phyloP scores from a whole-genome alignment of 345 rosid species.

The Eucalyptus sp. region DNA sequence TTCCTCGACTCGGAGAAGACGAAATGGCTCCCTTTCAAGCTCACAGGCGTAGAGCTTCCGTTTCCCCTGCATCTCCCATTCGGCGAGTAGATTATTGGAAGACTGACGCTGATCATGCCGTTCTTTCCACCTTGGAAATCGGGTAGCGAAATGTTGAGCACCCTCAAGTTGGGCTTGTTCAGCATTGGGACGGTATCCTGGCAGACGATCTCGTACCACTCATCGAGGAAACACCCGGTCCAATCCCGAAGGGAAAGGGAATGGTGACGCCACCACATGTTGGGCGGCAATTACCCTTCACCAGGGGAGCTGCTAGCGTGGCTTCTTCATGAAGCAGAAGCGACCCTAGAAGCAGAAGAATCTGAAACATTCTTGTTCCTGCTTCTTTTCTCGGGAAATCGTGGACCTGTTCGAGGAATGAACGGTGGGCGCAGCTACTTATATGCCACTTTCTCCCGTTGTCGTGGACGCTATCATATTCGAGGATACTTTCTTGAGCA shows the following conservation, averaged over 20 bases:
- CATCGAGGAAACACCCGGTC: not conserved
- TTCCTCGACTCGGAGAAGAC: not conserved
- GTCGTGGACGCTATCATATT: not conserved
- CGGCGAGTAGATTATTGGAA: not conserved
- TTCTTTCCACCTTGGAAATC: not conserved
- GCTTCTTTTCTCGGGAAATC: not conserved
- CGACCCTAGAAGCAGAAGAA: constrained; percentile 34
- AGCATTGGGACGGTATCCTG: not conserved
- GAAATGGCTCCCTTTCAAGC: not conserved
- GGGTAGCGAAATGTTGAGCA: not conserved
- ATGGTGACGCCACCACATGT: not conserved
- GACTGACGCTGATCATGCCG: not conserved
- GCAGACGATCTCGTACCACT: not conserved
- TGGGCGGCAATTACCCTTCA: not conserved
- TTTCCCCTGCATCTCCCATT: not conserved
- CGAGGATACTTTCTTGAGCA: not conserved
- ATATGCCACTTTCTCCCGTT: not conserved
- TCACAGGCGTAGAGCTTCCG: not conserved
- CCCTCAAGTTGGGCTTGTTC: not conserved
- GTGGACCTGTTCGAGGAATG: not conserved
- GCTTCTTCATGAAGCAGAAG: not conserved
- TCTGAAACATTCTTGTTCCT: not conserved
- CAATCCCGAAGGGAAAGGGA: not conserved
- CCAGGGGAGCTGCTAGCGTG: not conserved
- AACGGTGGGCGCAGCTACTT: not conserved